Percentiles rank a stretch among this genome's conserved stretches.
These are phyloP conservation scores for Saturnispora ahearnii DNA, from an alignment of 805 yeast genomes.

Conservation along the genomic window DNA sequence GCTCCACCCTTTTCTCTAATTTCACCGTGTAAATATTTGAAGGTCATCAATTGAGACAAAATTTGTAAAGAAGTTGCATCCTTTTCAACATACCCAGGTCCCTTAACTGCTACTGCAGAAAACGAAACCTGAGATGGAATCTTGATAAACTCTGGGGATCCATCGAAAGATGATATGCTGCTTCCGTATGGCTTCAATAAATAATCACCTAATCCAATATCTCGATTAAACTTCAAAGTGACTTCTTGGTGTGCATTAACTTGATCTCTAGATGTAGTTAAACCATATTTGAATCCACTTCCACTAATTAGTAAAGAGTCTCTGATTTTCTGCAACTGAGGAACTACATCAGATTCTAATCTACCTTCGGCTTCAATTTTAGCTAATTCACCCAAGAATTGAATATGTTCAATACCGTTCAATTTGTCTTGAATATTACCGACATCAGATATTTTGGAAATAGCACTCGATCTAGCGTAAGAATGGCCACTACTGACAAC, in stretches of 20 bases:
- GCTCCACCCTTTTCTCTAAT: conserved; percentile 96
- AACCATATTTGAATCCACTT: conserved; percentile 39
- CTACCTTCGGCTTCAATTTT: conserved; percentile 40
- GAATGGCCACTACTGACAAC: conserved; percentile 86
- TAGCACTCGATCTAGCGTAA: conserved; percentile 63
- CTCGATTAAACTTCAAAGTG: conserved; percentile 26
- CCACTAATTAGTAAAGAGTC: conserved; percentile 32
- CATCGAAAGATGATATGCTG: background rate
- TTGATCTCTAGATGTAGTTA: conserved; percentile 48
- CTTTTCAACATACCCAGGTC: conserved; percentile 53
- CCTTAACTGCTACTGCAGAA: conserved; percentile 57
- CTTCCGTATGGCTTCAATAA: conserved; percentile 13
- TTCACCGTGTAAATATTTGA: conserved; percentile 77
- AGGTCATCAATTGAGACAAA: conserved; percentile 69
- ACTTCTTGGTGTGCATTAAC: conserved; percentile 30
- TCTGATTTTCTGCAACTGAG: conserved; percentile 49
- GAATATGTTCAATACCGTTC: conserved; percentile 70
- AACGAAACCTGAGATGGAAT: conserved; percentile 88
- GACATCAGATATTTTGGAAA: conserved; percentile 52
- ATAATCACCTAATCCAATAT: conserved; percentile 7
- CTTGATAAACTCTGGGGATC: conserved; percentile 33
- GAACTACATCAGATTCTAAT: conserved; percentile 51
- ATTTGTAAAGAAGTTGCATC: conserved; percentile 87
- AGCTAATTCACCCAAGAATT: conserved; percentile 55
- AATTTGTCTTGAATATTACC: conserved; percentile 54